Evolutionary conservation across 2,329 filamentous ascomycete genomes (phyloP), one percentile per base, ranked within the genome.

Genomic region (Nigrospora sphaerica): DNA sequence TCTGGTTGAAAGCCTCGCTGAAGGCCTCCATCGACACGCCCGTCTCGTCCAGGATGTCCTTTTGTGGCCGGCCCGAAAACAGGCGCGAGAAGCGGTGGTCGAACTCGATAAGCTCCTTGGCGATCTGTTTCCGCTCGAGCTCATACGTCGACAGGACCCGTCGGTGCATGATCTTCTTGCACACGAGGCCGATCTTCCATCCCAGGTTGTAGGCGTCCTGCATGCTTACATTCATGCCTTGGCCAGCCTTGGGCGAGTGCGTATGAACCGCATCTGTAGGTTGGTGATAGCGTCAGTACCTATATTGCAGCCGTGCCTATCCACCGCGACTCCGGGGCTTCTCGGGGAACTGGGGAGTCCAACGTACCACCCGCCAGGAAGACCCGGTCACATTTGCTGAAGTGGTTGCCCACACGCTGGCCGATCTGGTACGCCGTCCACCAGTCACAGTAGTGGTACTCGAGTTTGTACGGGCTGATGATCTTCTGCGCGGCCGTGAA

Each of bases 381-480:
- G 11, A 90, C 71, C 4, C 82, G 73, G 19, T 76, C 71, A 12
- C 69, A 63, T 7, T 70, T 69, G 36, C 72, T 75, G 60, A 84
- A 85, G 37, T 72, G 67, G 1, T 70, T 73, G 4, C 76, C 79
- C 0, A 85, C 74, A 6, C 84, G 71, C 57, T 86, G 83, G 0
- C 82, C 82, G 39, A 87, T 84, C 50, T 85, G 75, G 53, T 85
- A 86, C 0, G 77, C 46, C 3, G 50, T 52, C 53, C 74, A 85
- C 80, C 81, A 86, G 53, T 83, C 77, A 47, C 80, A 80, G 49
- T 85, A 75, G 33, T 75, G 64, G 53, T 85, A 86, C 0, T 74
- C 72, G 3, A 90, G 63, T 32, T 71, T 82, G 59, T 88, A 90
- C 0, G 86, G 86, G 0, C 68, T 65, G 19, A 90, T 67, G 42